Evolutionary conservation across 495 filamentous ascomycete genomes (phyloP).

Genomic region (Sordaria brevicollis): DNA sequence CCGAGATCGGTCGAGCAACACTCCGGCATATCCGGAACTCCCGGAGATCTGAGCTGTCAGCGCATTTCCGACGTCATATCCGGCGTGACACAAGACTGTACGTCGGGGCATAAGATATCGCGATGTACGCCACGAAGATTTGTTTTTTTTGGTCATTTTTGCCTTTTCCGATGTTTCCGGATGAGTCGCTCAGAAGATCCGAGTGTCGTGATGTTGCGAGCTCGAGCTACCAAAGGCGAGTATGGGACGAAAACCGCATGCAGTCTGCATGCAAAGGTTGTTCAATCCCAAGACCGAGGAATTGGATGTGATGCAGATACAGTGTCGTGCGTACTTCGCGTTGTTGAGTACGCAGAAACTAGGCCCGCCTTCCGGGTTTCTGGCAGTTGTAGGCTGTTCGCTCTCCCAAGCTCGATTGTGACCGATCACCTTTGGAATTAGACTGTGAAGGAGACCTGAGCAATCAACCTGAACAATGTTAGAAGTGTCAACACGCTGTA

Average conservation of each 20-base stretch:
- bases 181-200: not conserved
- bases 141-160: not conserved
- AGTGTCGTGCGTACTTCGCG: not conserved
- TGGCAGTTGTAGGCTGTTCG: no score
- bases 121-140: not conserved
- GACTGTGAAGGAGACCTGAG: no score
- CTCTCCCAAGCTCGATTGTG: no score
- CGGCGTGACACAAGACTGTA: not conserved
- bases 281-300: not conserved
- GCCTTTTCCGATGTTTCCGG: not conserved
- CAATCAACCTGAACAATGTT: no score
- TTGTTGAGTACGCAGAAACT: no score
- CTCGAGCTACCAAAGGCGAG: not conserved
- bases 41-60: not conserved
- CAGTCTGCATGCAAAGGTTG: not conserved
- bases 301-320: not conserved
- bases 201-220: not conserved
- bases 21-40: not conserved
- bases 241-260: not conserved
- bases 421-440: no score
- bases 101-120: not conserved
- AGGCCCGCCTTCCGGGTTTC: no score
- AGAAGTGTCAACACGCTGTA: no score
- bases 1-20: not conserved
- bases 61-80: not conserved